phyloP scores from a whole-genome alignment of 1,139 yeast genomes.

The Zhuliangozyma parablackwelliae region DNA sequence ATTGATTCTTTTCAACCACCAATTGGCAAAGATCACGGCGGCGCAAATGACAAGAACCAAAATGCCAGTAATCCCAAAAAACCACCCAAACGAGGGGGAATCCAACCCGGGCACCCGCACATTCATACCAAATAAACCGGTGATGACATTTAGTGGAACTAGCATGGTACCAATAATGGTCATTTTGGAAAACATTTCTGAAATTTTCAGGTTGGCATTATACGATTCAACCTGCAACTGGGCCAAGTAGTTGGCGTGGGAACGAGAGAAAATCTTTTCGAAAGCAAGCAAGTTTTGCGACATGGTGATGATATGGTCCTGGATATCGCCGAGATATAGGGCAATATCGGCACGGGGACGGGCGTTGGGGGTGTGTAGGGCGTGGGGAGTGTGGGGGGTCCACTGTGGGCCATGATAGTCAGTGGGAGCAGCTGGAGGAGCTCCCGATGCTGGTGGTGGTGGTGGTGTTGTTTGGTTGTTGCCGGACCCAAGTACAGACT shows the following conservation, averaged over 20 bases:
- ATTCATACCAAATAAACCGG: constrained; percentile 99
- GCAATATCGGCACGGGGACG: constrained; percentile 43
- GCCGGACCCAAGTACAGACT: constrained; percentile 30
- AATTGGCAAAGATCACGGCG: constrained; percentile 21
- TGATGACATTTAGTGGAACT: constrained; percentile 86
- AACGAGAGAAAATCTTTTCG: constrained; percentile 86
- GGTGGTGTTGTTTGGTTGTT: constrained; percentile 30
- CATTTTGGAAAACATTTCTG: constrained; percentile 90
- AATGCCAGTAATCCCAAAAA: constrained; percentile 36
- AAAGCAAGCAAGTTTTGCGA: constrained; percentile 90
- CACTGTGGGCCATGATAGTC: no score
- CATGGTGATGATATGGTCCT: constrained; percentile 94
- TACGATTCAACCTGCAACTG: constrained; percentile 98
- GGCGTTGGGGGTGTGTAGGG: not conserved
- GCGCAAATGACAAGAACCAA: constrained; percentile 27
- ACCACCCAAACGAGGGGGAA: constrained; percentile 72
- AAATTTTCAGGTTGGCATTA: constrained; percentile 93
- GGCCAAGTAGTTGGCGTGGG: constrained; percentile 92
- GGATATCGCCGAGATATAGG: constrained; percentile 79
- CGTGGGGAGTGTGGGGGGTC: no score
- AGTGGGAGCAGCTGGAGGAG: no score
- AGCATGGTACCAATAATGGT: constrained; percentile 94
- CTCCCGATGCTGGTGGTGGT: no score
- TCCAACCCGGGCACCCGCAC: constrained; percentile 93
- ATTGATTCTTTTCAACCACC: constrained; percentile 29